Base-by-base conservation (phyloP, 2,329 filamentous ascomycete genomes). In the Tolypocladium nubicola region DNA sequence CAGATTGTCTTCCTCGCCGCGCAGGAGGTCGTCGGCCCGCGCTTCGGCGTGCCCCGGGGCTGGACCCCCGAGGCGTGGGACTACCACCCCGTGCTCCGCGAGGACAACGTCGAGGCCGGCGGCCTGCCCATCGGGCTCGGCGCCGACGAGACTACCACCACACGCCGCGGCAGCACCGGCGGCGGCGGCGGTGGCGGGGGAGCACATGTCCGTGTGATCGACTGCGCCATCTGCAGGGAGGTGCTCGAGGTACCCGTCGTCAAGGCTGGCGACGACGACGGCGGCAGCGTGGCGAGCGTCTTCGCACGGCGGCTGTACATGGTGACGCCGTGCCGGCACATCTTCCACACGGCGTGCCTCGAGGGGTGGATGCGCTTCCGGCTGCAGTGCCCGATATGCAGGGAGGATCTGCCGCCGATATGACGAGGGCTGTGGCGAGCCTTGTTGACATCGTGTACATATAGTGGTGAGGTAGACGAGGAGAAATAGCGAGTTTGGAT, bases 341-440 rank as follows among this genome's bases (percentile, higher is more conserved):
- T 97, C 53, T 99, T 99, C 70, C 94, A 99, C 69, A 94, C 86
- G 57, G 78, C 81, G 38, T 99, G 94, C 71, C 75, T 99, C 63
- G 93, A 97, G 74, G 91, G 90, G 43, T 97, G 94, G 94, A 94
- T 99, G 88, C 82, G 89, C 68, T 91, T 95, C 70, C 77, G 93
- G 58, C 73, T 99, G 66, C 90, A 96, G 75, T 99, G 94, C 74
- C 94, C 94, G 1, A 97, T 96, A 63, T 97, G 94, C 73, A 81
- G 94, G 64, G 92, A 97, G 75, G 87, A 88, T 59, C 72, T 97
- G 66, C 93, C 93, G 55, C 90, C 92, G 49, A 73, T 96, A 68
- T 97, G 79, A 75, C 30, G 13, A 50, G 47, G n/a, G 47, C 8
- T 1, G 14, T 6, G 5, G 6, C 16, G 21, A 6, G 21, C 13